A percentile compares a stretch with the other conserved stretches of the same genome.
Conservation (phyloP, 139 green algal genomes). For the Pycnococcus provasolii region DNA sequence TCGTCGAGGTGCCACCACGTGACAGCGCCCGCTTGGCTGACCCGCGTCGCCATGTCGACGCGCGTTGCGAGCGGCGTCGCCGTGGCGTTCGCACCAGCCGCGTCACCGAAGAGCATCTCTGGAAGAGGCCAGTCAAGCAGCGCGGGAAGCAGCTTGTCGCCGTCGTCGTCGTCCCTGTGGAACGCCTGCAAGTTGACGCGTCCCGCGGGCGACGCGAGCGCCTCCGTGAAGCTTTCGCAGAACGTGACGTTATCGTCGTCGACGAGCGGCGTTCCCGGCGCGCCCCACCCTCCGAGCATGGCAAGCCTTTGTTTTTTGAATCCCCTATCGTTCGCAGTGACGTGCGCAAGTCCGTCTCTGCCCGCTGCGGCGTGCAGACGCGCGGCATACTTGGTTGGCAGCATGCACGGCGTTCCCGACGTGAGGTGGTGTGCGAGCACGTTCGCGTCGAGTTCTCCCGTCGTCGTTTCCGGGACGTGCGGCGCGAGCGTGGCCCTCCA, state of each 20-base stretch:
- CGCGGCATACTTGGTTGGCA: no score
- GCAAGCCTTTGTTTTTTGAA: not conserved
- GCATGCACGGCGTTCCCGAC: no score
- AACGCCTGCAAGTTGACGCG: conserved; percentile 27
- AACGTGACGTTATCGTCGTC: conserved; percentile 5
- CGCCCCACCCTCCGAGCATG: conserved; percentile 25
- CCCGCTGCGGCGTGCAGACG: no score
- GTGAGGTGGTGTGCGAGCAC: no score
- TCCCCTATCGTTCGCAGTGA: no score
- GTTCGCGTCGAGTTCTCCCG: no score
- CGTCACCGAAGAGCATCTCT: not conserved
- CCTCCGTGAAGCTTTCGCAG: conserved; percentile 8
- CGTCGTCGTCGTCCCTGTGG: conserved; percentile 6
- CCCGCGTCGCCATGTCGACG: conserved; percentile 20
- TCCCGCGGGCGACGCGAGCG: not conserved
- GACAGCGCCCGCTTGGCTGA: conserved; percentile 11
- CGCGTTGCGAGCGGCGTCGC: not conserved
- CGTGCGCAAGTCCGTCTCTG: no score
- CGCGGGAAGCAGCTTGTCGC: not conserved
- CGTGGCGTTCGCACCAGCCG: not conserved
- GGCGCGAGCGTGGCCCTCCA: no score
- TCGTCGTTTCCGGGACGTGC: no score
- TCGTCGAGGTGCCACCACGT: conserved; percentile 33
- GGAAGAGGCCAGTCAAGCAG: conserved; percentile 6
- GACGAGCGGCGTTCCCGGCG: conserved; percentile 13